Evolutionary conservation across 768 basidiomycete species (phyloP).

Genomic region (Filobasidium wieringae): DNA sequence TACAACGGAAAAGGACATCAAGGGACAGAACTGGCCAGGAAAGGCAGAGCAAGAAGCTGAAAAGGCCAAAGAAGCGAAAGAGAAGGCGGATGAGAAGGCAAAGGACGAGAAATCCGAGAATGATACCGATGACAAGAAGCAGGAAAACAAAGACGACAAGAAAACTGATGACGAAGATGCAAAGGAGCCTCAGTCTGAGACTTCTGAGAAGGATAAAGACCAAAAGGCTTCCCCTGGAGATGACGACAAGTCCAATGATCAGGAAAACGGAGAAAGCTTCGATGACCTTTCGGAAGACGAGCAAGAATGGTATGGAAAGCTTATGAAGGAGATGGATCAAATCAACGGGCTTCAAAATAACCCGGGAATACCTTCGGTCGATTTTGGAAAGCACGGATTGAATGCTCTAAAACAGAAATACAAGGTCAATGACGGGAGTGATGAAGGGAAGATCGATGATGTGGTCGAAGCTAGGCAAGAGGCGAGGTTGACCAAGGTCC

Average conservation of each 20-base stretch:
- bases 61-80: not conserved
- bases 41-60: not conserved
- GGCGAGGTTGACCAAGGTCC: not conserved
- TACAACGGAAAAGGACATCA: constrained; percentile 7
- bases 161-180: not conserved
- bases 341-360: constrained; percentile 2
- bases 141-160: not conserved
- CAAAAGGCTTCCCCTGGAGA: not conserved
- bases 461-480: not conserved
- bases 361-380: not conserved
- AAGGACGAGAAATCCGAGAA: not conserved
- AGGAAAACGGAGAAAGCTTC: constrained; percentile 4
- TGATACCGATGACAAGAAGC: not conserved
- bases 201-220: not conserved
- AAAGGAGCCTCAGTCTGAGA: not conserved
- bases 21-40: constrained; percentile 12
- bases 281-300: not conserved
- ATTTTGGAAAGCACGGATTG: not conserved
- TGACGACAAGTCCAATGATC: constrained; percentile 1
- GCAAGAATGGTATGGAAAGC: not conserved
- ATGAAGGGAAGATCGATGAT: not conserved
- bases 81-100: not conserved
- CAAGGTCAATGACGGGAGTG: not conserved
- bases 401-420: not conserved
- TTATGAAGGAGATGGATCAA: constrained; percentile 2